These are phyloP conservation scores for Fragilariopsis cylindrus DNA, from an alignment of 108 stramenopile genomes.

Conservation along the genomic window DNA sequence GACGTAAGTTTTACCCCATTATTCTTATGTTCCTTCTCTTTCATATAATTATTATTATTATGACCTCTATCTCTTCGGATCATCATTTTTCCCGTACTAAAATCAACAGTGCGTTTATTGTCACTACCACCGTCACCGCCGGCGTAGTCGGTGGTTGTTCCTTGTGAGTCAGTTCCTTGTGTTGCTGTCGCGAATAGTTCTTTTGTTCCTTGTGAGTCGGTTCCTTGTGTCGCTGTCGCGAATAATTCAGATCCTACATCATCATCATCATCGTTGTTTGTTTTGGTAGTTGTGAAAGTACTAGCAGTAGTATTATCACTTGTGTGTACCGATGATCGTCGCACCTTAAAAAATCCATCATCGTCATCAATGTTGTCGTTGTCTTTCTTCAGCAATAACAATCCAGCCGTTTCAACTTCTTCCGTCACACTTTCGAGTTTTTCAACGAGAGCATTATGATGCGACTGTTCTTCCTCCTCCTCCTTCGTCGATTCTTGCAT, in stretches of 20 bases:
- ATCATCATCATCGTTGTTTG: not conserved
- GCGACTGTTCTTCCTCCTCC: slow-evolving; percentile 5
- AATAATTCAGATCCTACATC: not conserved
- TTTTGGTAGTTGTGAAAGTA: too few species aligned
- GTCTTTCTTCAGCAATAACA: slow-evolving; percentile 1
- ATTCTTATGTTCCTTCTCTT: too few species aligned
- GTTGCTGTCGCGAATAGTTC: not conserved
- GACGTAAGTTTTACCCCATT: too few species aligned
- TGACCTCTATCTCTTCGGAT: too few species aligned
- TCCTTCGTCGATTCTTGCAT: slow-evolving; percentile 14
- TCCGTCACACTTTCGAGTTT: too few species aligned
- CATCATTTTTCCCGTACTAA: too few species aligned
- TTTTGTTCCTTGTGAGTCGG: not conserved
- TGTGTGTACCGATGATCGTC: not conserved
- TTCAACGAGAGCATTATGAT: too few species aligned
- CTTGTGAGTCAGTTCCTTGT: not conserved
- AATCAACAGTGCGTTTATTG: too few species aligned
- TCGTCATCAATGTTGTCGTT: not conserved
- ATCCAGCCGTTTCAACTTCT: not conserved
- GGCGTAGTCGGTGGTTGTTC: too few species aligned
- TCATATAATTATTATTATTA: too few species aligned
- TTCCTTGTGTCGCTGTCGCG: not conserved
- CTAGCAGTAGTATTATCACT: not conserved
- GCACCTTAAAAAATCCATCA: not conserved
- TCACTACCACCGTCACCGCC: too few species aligned